Base-by-base conservation (phyloP, 2,329 filamentous ascomycete species). In the Xylariaceae sp. region DNA sequence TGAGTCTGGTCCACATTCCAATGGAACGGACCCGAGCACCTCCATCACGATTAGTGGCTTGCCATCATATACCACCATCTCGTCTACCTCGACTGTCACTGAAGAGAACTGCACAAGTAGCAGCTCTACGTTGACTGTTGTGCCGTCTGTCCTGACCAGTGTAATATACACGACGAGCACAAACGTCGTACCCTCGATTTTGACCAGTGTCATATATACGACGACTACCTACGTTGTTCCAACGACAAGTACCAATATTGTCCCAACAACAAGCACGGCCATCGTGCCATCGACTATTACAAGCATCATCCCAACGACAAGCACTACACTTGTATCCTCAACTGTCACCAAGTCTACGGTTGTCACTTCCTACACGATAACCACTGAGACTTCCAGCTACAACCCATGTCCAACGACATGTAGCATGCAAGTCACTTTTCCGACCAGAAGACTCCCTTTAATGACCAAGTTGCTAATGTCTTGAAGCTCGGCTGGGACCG, bases 401-500 rank as follows among this genome's bases (percentile, higher is more conserved):
- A 11, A 26, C 11, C 22, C 22, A 6, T 26, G 22, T 11, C 22
- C 22, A 26, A 26, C 6, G 22, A 11, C 6, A 26, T 26, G 22
- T 11, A 26, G 22, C 22, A 26, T 26, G 22, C 11, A 26, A 6
- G 22, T 26, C 22, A 11, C 6, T n/a, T n/a, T n/a, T 26, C 22
- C 22, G 11, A 26, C 6, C 11, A 11, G 22, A 26, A 26, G 11
- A 11, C 6, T 6, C 11, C 22, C n/a, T 26, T 26, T 6, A 4
- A 13, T 32, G 30, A 6, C 4, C 15, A 7, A 9, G 30, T 7
- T 9, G 30, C 30, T 32, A 17, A 32, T 17, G 16, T 32, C 13
- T 32, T 4, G 16, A 9, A 32, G 30, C 29, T 54, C 49, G 29
- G 62, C 55, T 17, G 57, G 49, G n/a, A 64, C 60, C 2, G 62